Conservation (phyloP, 352 stramenopile genomes). For the Globisporangium yorkense region DNA sequence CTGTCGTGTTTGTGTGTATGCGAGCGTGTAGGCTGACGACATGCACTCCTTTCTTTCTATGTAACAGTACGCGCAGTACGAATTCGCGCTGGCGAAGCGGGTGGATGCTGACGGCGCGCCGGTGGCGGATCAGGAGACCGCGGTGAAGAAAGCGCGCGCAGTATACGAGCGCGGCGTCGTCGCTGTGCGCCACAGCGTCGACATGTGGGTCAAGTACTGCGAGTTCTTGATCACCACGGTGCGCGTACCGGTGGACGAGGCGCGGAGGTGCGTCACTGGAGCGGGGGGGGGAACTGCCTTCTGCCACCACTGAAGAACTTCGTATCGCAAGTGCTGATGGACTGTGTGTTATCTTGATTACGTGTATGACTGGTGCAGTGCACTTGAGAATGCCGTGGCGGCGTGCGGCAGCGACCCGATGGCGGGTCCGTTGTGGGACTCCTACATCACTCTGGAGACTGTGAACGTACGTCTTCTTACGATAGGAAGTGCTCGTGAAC, state of each 20-base stretch:
- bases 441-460: constrained; percentile 77
- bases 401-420: constrained; percentile 59
- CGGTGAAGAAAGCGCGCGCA: constrained; percentile 34
- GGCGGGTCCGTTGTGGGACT: constrained; percentile 67
- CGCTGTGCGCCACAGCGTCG: constrained; percentile 59
- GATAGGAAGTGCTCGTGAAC: background rate
- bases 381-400: constrained; percentile 46
- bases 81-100: constrained; percentile 32
- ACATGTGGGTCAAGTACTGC: constrained; percentile 85
- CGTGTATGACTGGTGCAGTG: constrained; percentile 19
- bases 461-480: constrained; percentile 39
- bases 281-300: no score
- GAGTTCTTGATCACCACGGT: constrained; percentile 68
- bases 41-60: constrained; percentile 2
- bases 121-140: constrained; percentile 35
- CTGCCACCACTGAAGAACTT: no score
- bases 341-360: constrained; percentile 3
- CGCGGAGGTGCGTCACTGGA: constrained; percentile 29
- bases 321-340: constrained; percentile 3
- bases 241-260: constrained; percentile 55
- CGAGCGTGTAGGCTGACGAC: no score
- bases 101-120: constrained; percentile 30
- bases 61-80: constrained; percentile 63
- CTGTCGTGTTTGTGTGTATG: background rate
- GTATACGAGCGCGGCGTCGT: constrained; percentile 70